phyloP scores from a whole-genome alignment of 169 alveolate species.

The Blepharisma undulans region DNA sequence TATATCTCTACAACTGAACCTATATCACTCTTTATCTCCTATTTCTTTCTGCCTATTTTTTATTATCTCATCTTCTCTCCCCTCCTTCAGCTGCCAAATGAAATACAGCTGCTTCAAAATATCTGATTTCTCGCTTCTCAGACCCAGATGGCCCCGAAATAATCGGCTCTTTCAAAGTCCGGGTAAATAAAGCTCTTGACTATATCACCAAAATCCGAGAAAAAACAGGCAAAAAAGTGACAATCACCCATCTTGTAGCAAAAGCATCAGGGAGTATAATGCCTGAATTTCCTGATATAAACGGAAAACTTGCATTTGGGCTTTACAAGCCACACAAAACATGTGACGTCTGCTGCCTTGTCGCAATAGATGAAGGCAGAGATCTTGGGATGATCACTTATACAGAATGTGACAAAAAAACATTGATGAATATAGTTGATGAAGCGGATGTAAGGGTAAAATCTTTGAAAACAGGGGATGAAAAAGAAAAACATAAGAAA shows the following conservation, averaged over 20 bases:
- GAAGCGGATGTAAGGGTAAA: background rate
- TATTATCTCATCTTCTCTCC: background rate
- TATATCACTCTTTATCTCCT: background rate
- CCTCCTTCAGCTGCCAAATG: slow-evolving; percentile 11
- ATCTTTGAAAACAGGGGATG: background rate
- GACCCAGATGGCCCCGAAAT: slow-evolving; percentile 32
- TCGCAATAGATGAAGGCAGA: background rate
- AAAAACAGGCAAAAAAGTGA: slow-evolving; percentile 17
- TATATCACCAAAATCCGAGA: background rate
- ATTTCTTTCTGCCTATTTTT: background rate
- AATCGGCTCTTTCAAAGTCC: background rate
- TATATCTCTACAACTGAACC: background rate
- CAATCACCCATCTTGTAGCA: background rate
- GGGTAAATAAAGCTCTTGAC: background rate
- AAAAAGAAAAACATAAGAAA: background rate
- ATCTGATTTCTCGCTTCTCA: background rate
- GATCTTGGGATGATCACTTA: background rate
- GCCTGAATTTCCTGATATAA: background rate
- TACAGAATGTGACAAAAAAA: background rate
- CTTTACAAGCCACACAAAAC: background rate
- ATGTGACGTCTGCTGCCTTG: background rate
- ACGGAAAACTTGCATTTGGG: slow-evolving; percentile 9
- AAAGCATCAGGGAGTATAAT: background rate
- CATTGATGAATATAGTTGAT: background rate
- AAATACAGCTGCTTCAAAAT: background rate